These are phyloP conservation scores for Besnoitia besnoiti DNA, from an alignment of 169 alveolate genomes.

Conservation along the genomic window DNA sequence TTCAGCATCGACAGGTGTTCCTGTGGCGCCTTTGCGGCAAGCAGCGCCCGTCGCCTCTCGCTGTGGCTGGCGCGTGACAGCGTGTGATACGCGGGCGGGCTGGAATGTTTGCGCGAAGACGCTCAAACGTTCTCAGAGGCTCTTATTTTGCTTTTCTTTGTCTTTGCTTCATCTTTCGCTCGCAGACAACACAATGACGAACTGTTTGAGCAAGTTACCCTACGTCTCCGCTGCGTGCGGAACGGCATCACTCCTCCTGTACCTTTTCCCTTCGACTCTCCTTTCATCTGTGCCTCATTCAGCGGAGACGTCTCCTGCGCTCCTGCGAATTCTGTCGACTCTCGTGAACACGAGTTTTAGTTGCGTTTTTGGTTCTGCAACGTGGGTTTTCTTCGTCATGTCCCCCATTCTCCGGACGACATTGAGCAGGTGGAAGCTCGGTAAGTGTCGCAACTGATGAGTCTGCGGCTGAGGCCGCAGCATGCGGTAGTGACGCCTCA, in stretches of 20 bases:
- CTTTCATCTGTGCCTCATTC: constrained; percentile 30
- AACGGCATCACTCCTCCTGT: constrained; percentile 48
- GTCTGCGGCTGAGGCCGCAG: too few relatives aligned
- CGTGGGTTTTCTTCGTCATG: constrained; percentile 55
- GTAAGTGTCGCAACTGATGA: constrained; percentile 18
- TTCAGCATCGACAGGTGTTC: neutral
- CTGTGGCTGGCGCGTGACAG: neutral
- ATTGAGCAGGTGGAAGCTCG: constrained; percentile 51
- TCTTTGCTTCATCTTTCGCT: neutral
- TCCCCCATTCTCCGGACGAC: constrained; percentile 51
- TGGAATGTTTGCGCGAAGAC: neutral
- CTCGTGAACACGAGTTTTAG: constrained; percentile 62
- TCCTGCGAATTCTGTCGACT: constrained; percentile 41
- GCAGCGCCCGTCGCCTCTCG: neutral
- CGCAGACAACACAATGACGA: constrained; percentile 38
- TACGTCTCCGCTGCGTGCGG: constrained; percentile 64
- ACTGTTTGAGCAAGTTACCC: constrained; percentile 60
- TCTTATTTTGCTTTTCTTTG: neutral
- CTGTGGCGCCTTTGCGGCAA: constrained; percentile 20
- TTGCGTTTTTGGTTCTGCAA: constrained; percentile 57
- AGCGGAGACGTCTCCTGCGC: constrained; percentile 47
- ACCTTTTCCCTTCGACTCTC: constrained; percentile 43
- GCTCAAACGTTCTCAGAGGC: neutral
- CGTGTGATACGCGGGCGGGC: neutral
- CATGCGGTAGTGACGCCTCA: too few relatives aligned